Conservation (phyloP, 192 early-diverging fungal species). For the Pilobolus umbonatus region DNA sequence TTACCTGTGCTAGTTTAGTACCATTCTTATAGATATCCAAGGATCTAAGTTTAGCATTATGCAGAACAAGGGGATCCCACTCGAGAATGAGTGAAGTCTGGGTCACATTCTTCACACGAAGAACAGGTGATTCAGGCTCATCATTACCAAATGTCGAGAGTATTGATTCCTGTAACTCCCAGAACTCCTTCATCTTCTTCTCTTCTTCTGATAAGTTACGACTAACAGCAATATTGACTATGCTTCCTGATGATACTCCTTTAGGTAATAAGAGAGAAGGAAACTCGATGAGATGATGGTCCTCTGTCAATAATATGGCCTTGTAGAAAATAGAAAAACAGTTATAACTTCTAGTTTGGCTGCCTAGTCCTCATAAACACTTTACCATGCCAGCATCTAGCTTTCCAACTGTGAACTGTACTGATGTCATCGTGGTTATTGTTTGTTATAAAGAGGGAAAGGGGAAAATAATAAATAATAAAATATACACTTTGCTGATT, state of each 20-base stretch:
- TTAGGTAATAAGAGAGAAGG: slow-evolving; percentile 93
- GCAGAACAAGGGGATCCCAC: slow-evolving; percentile 87
- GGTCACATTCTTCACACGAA: slow-evolving; percentile 72
- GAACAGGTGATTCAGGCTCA: slow-evolving; percentile 72
- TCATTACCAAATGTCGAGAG: slow-evolving; percentile 71
- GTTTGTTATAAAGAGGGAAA: slow-evolving; percentile 3
- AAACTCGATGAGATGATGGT: slow-evolving; percentile 98
- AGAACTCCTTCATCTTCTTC: slow-evolving; percentile 75
- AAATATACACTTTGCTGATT: no score
- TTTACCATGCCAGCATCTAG: slow-evolving; percentile 89
- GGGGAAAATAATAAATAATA: background rate
- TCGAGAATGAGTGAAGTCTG: slow-evolving; percentile 85
- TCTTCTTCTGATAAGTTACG: slow-evolving; percentile 86
- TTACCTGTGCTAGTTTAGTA: slow-evolving; percentile 65
- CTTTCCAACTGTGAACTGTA: slow-evolving; percentile 89
- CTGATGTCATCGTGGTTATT: slow-evolving; percentile 35
- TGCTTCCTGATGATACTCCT: slow-evolving; percentile 88
- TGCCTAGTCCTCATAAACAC: background rate
- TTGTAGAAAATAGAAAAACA: slow-evolving; percentile 1
- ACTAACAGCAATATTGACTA: slow-evolving; percentile 93
- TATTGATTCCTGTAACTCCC: slow-evolving; percentile 83
- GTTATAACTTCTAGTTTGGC: background rate
- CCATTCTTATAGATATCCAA: slow-evolving; percentile 92
- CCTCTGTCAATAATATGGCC: slow-evolving; percentile 91
- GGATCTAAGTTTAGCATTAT: slow-evolving; percentile 75